Evolutionary conservation across 176 grass and related monocot species (phyloP).

Genomic region (Triticum turgidum): DNA sequence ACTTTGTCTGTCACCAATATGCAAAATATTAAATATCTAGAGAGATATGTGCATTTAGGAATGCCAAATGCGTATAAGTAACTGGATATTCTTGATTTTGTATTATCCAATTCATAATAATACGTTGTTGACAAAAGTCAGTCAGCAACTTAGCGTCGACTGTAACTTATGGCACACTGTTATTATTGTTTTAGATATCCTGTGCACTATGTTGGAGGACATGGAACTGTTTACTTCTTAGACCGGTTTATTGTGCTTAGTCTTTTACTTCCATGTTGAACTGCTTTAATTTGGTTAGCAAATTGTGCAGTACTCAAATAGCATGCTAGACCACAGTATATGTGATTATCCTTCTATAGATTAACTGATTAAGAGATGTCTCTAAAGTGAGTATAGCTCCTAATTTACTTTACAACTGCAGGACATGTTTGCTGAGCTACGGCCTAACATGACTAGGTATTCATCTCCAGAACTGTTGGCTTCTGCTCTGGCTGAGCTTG

Average conservation of each 20-base stretch:
- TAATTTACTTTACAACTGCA: slow-evolving; percentile 34
- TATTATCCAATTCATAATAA: not conserved
- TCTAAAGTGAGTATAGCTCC: not conserved
- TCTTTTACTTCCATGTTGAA: not conserved
- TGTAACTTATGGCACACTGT: not conserved
- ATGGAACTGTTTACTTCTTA: slow-evolving; percentile 7
- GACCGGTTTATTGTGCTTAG: not conserved
- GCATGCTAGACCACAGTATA: slow-evolving; percentile 3
- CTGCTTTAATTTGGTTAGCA: slow-evolving; percentile 5
- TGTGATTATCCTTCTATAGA: not conserved
- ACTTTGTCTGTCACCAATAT: not conserved
- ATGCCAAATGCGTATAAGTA: not conserved
- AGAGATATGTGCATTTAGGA: not conserved
- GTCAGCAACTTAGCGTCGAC: not conserved
- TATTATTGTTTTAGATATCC: not conserved
- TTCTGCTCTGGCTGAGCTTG: slow-evolving; percentile 58
- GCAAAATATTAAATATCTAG: not conserved
- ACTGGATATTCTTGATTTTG: slow-evolving; percentile 2
- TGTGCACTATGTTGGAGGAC: not conserved
- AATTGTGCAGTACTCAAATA: slow-evolving; percentile 2
- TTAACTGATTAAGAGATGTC: not conserved
- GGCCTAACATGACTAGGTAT: slow-evolving; percentile 69
- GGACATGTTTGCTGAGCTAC: slow-evolving; percentile 76
- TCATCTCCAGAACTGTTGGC: slow-evolving; percentile 62
- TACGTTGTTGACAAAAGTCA: not conserved